Conservation (phyloP, 202 grass and related monocot species). For the Hordeum pubiflorum region DNA sequence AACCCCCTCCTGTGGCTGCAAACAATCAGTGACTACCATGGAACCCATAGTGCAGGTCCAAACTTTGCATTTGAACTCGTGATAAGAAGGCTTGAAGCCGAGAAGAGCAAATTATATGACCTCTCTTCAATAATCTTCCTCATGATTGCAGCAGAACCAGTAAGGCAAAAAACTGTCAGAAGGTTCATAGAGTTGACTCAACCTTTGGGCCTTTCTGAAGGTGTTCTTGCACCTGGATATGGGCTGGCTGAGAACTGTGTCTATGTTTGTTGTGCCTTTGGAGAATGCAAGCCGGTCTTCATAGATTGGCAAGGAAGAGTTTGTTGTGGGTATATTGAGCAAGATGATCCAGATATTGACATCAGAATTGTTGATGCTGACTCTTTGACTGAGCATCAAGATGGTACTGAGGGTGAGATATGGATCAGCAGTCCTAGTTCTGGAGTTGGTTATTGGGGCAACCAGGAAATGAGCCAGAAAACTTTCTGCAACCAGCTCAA, state of each 20-base stretch:
- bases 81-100: conserved; percentile 46
- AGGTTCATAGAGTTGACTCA: conserved; percentile 53
- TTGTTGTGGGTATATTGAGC: conserved; percentile 58
- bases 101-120: conserved; percentile 47
- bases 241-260: conserved; percentile 72
- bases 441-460: conserved; percentile 61
- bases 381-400: conserved; percentile 36
- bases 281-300: conserved; percentile 55
- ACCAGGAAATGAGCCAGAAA: conserved; percentile 55
- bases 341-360: conserved; percentile 37
- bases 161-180: conserved; percentile 66
- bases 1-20: conserved; percentile 64
- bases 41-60: conserved; percentile 66
- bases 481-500: conserved; percentile 59
- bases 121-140: conserved; percentile 63
- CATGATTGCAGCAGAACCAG: conserved; percentile 76
- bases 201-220: conserved; percentile 59
- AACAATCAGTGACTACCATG: conserved; percentile 51
- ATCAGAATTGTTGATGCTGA: conserved; percentile 62
- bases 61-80: conserved; percentile 73
- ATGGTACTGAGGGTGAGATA: conserved; percentile 69
- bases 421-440: conserved; percentile 76
- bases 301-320: conserved; percentile 71
- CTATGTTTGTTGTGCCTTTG: conserved; percentile 62
- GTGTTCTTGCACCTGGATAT: conserved; percentile 62